Evolutionary conservation across 2,329 filamentous ascomycete genomes (phyloP), one percentile per base, ranked within the genome.

Genomic region (Purpureocillium takamizusanense): DNA sequence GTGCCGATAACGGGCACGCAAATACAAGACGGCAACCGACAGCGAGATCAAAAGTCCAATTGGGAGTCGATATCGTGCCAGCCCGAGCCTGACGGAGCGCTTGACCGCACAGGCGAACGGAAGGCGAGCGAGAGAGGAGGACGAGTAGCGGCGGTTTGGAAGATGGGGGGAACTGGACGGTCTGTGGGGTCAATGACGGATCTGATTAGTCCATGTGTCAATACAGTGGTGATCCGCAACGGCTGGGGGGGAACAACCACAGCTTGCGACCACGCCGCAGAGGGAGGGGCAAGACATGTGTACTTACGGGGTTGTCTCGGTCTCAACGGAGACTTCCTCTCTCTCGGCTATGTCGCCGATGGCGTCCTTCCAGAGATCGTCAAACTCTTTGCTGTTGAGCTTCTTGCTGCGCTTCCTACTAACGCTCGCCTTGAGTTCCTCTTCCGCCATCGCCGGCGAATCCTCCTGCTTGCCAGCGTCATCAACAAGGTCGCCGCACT

Each of bases 121-220:
- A 83, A 97, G 74, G 63, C 83, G 77, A 75, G 89, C 84, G 81
- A 94, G 84, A 72, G 86, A 94, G 71, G 76, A 83, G 67, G 84
- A 90, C 65, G 79, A 77, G 73, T 95, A 77, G 62, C 67, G 67
- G 70, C 70, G 66, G 62, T 60, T 59, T 69, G 70, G 55, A 78
- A 79, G 65, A 72, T 69, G 61, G 67, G 65, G 66, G 74, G 75
- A 71, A 76, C 66, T 61, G 71, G 68, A 62, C 70, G 74, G 68
- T 86, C 86, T 90, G 78, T 78, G 66, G 81, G 70, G 60, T 76
- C 67, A 69, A 75, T 64, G 68, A 75, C 68, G 70, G 71, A 75
- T 81, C 88, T 95, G 83, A 78, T 95, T 88, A 95, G 88, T 94
- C 67, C 54, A 50, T 61, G 62, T 61, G 69, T 78, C 76, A 78